Evolutionary conservation across 495 filamentous ascomycete species (phyloP).

Genomic region (Aspergillus sparsus): DNA sequence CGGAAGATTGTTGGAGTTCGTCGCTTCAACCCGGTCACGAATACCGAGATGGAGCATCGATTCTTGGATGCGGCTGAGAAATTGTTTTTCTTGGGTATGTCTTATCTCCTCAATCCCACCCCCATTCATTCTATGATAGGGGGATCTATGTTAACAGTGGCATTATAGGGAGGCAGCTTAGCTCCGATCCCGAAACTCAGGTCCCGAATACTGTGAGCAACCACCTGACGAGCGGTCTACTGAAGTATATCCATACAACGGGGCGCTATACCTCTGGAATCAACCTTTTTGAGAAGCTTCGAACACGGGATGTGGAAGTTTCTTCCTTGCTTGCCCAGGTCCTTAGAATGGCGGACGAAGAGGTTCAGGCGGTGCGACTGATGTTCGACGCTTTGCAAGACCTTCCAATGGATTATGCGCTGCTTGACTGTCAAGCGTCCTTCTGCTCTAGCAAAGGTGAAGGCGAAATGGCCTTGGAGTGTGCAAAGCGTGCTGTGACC

Average conservation of each 20-base stretch:
- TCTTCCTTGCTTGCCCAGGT: conserved; percentile 90
- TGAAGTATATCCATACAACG: conserved; percentile 96
- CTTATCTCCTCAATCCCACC: not conserved
- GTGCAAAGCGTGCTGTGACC: conserved; percentile 90
- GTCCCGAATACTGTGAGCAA: conserved; percentile 98
- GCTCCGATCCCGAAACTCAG: conserved; percentile 95
- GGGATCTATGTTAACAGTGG: conserved; percentile 26
- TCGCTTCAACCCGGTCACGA: conserved; percentile 95
- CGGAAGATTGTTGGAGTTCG: conserved; percentile 91
- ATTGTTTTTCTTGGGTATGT: conserved; percentile 86
- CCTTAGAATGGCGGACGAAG: conserved; percentile 89
- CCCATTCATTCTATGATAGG: not conserved
- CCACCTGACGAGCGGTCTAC: conserved; percentile 83
- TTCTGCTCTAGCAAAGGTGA: conserved; percentile 88
- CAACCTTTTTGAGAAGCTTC: conserved; percentile 96
- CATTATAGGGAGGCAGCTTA: conserved; percentile 82
- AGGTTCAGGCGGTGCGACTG: conserved; percentile 87
- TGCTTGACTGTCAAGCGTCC: conserved; percentile 90
- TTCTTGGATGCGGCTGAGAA: conserved; percentile 94
- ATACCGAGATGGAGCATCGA: conserved; percentile 93
- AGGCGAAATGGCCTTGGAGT: conserved; percentile 83
- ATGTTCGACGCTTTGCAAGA: conserved; percentile 86
- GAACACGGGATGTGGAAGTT: conserved; percentile 86
- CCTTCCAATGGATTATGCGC: conserved; percentile 92
- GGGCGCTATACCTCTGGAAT: conserved; percentile 94